Base-by-base conservation (phyloP, 345 rosid species). In the Theobroma cacao region DNA sequence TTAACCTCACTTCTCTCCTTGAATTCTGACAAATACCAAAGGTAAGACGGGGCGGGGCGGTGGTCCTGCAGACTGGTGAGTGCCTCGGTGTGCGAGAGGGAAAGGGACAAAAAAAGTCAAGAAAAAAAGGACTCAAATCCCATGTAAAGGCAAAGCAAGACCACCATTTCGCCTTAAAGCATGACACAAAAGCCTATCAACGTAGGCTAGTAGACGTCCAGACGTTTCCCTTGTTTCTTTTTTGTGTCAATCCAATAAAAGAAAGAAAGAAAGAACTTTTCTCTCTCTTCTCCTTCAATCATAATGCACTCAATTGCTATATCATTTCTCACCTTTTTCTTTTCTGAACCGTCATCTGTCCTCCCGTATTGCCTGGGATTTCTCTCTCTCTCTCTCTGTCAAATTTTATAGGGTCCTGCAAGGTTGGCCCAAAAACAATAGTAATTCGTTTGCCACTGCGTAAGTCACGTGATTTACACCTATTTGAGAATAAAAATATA, bases 271-370 rank as follows among this genome's bases (percentile, higher is more conserved):
- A 14, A 14, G 12, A 48, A 48, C 17, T 13, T 9, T 45, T 13
- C 43, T 48, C 20, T 48, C 20, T 48, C 43, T 36, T 36, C 20
- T 48, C 53, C 12, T 62, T 79, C 85, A 83, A 83, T 83, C 81
- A 83, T 83, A 80, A 80, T 65, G 81, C 82, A 74, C 82, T 83
- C 85, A 75, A 83, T 80, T 80, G 80, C 85, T 67, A 83, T 72
- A 79, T 83, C 80, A 83, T 83, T 83, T 66, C 53, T 13, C 5
- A 48, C 10, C 7, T 7, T 40, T 40, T 7, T 48, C 20, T 48
- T 63, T 67, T 56, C 26, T 36, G 38, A 4, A 7, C 10, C 28
- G 3, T 58, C 28, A 30, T 18, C 10, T 40, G 43, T 34, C 12
- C 58, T 64, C 45, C 38, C 67, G 79, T 71, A 60, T 30, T 58